Evolutionary conservation across 1,139 yeast genomes (phyloP).

Genomic region (Candida labiduridarum): DNA sequence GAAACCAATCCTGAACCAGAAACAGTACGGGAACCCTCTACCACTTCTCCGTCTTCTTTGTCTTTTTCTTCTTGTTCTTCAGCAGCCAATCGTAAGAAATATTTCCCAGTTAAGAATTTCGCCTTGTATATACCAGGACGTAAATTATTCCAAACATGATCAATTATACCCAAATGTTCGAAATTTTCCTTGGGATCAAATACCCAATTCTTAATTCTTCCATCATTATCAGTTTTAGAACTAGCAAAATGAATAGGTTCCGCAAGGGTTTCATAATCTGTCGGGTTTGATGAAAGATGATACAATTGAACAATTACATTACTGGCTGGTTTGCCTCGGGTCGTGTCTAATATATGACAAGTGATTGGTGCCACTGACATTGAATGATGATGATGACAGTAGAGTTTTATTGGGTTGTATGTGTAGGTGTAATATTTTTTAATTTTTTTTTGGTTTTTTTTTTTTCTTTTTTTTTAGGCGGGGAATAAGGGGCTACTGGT

Average conservation of each 20-base stretch:
- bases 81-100: constrained; percentile 38
- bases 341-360: constrained; percentile 85
- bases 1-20: background rate
- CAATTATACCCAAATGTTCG: constrained; percentile 34
- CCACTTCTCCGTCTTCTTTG: too few species aligned
- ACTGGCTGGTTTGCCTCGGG: constrained; percentile 78
- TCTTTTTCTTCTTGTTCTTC: background rate
- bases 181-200: constrained; percentile 39
- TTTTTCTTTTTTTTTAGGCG: too few species aligned
- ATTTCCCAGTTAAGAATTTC: constrained; percentile 71
- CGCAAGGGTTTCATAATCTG: constrained; percentile 25
- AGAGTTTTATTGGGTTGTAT: background rate
- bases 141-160: constrained; percentile 40
- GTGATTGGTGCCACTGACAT: constrained; percentile 62
- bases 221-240: constrained; percentile 74
- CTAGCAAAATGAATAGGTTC: constrained; percentile 52
- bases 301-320: constrained; percentile 64
- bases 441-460: background rate
- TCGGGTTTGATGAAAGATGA: constrained; percentile 32
- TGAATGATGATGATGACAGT: background rate
- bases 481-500: background rate
- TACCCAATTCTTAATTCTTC: constrained; percentile 73
- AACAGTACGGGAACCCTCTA: too few species aligned
- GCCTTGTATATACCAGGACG: constrained; percentile 70
- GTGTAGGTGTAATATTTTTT: background rate